phyloP scores from a whole-genome alignment of 257 asterid genomes.

The Solanum rostratum region DNA sequence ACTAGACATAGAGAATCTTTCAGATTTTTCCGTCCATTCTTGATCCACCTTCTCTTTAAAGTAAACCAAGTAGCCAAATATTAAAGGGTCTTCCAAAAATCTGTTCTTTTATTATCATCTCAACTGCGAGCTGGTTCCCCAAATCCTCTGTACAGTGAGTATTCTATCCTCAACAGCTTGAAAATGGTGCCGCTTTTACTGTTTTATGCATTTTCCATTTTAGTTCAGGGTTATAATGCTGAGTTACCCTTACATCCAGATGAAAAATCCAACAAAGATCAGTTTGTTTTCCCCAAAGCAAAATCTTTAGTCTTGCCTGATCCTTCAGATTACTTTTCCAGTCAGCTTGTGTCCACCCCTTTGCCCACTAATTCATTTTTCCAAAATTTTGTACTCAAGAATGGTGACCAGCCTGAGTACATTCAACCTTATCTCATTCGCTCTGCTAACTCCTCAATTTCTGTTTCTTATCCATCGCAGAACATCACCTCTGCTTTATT shows the following conservation, averaged over 20 bases:
- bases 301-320: slow-evolving; percentile 73
- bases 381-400: slow-evolving; percentile 68
- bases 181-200: not conserved
- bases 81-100: not conserved
- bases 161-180: not conserved
- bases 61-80: not conserved
- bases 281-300: slow-evolving; percentile 62
- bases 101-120: not conserved
- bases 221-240: not conserved
- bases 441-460: slow-evolving; percentile 46
- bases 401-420: slow-evolving; percentile 85
- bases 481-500: slow-evolving; percentile 36
- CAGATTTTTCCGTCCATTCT: not conserved
- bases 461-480: slow-evolving; percentile 62
- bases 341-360: slow-evolving; percentile 52
- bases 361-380: slow-evolving; percentile 88
- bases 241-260: not conserved
- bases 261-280: not conserved
- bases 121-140: not conserved
- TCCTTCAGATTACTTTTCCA: slow-evolving; percentile 60
- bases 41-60: not conserved
- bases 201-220: not conserved
- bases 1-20: not conserved
- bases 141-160: not conserved
- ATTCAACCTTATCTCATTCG: slow-evolving; percentile 71